Base-by-base conservation (phyloP, 306 rosid genomes). In the Cucumis hystrix region DNA sequence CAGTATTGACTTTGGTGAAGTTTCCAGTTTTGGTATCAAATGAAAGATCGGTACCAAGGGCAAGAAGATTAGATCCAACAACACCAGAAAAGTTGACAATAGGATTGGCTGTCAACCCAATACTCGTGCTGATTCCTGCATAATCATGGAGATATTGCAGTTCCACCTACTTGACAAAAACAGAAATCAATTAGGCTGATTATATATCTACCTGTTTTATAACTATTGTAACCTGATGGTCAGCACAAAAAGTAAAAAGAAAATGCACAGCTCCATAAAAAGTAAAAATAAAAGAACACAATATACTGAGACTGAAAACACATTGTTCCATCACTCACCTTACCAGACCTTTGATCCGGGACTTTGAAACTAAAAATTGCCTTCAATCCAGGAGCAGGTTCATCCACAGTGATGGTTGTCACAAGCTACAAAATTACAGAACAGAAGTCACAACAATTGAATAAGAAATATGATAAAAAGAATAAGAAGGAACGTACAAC, bases 321-420 rank as follows among this genome's bases (percentile, higher is more conserved):
- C 33, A 13, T n/a, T 59, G 23, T 41, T 75, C 10, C 13, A 64
- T 64, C 21, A 57, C 91, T 83, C 73, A 93, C 98, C 98, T 91
- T 93, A 77, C 97, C 93, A 81, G 98, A 91, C 83, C 88, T 91
- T 82, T 91, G 98, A 77, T 93, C 98, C 63, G 97, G 98, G 83
- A 89, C 84, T 74, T 80, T 88, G 89, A 89, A 83, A 90, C 85
- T 89, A 58, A 93, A 15, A 60, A 93, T 88, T 55, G 97, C 61
- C 89, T 93, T 93, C 79, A 93, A 55, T 23, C 98, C 97, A 74
- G 98, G 98, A 56, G 87, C 83, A 69, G 91, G 87, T 86, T 93
- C 92, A 73, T 89, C 85, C 21, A 89, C 80, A 11, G 98, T 93
- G 47, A 93, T 58, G 28, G 92, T 91, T 77, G 97, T 80, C 64